Evolutionary conservation across 1,139 yeast genomes (phyloP), one percentile per base, ranked within the genome.

Genomic region (Yamadazyma trypodendri): DNA sequence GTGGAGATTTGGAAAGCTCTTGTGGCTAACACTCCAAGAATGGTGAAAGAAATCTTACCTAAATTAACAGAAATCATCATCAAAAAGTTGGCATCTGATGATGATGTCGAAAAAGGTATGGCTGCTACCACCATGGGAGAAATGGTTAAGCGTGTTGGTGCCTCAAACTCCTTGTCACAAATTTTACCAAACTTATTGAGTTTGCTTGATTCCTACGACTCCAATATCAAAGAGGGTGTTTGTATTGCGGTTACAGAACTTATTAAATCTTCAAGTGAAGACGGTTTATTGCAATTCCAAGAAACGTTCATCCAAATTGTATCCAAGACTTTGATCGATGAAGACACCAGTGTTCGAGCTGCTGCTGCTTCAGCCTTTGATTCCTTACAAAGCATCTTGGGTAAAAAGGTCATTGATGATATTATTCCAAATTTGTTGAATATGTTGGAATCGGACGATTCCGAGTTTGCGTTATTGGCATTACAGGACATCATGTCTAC

Each of bases 121-220:
- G 97, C 96, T 43, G 97, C 97, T 27, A 85, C 85, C 42, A 85
- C 98, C 1, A 75, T 94, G 51, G 97, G 97, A 48, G 98, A 94
- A 55, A 74, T 89, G 72, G 97, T 90, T 38, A 87, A 94, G 56
- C 79, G 98, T 58, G 96, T 90, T 44, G 97, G 98, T 42, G 81
- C 90, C 29, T 32, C 37, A 13, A 84, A 84, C 54, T 95, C 97
- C 0, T 72, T 94, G 48, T 71, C 88, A 4, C 89, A 86, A 58
- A 66, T 94, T 45, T 69, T 94, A 46, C 97, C 98, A 31, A 85
- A 95, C 6, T 71, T 92, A 53, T 84, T 86, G 49, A 77, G 75
- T 32, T 78, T 90, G 6, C 66, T 86, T 49, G 63, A 69, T 33
- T 65, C 84, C 18, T 94, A 85, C 51, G 69, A 85, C 18, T 36